Conservation (phyloP, 1,139 yeast genomes). For the Yamadazyma blattariae region DNA sequence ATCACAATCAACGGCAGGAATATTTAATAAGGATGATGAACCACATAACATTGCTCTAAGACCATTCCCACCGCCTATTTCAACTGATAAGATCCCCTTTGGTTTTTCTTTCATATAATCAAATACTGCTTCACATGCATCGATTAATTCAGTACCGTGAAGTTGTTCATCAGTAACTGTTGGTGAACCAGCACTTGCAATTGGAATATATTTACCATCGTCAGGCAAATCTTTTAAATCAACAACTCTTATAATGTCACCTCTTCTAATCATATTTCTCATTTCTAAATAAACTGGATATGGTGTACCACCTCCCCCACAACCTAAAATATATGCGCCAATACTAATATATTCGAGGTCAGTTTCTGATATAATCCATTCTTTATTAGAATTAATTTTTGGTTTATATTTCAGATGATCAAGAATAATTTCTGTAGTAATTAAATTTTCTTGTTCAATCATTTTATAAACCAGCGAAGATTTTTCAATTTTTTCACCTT, state of each 20-base stretch:
- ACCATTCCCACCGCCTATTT: constrained; percentile 48
- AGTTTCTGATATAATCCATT: constrained; percentile 36
- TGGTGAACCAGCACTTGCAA: constrained; percentile 46
- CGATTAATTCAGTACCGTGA: constrained; percentile 32
- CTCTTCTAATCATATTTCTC: constrained; percentile 28
- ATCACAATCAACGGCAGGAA: constrained; percentile 39
- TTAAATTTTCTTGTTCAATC: constrained; percentile 4
- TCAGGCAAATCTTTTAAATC: constrained; percentile 25
- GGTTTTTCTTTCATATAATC: constrained; percentile 20
- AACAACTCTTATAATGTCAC: constrained; percentile 30
- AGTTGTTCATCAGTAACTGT: constrained; percentile 43
- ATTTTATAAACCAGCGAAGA: constrained; percentile 5
- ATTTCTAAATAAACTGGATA: constrained; percentile 35
- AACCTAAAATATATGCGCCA: constrained; percentile 46
- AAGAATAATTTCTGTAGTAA: constrained; percentile 7
- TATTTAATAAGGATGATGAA: constrained; percentile 18
- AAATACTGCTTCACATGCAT: constrained; percentile 27
- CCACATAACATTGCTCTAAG: constrained; percentile 24
- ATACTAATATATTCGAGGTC: constrained; percentile 40
- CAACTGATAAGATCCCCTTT: constrained; percentile 32
- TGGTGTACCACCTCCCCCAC: constrained; percentile 54
- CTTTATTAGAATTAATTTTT: constrained; percentile 23
- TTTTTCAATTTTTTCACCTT: constrained; percentile 6
- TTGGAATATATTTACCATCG: constrained; percentile 30
- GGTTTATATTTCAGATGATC: constrained; percentile 31